Evolutionary conservation across 2,329 filamentous ascomycete genomes (phyloP), one percentile per base, ranked within the genome.

Genomic region (Nemania abortiva): DNA sequence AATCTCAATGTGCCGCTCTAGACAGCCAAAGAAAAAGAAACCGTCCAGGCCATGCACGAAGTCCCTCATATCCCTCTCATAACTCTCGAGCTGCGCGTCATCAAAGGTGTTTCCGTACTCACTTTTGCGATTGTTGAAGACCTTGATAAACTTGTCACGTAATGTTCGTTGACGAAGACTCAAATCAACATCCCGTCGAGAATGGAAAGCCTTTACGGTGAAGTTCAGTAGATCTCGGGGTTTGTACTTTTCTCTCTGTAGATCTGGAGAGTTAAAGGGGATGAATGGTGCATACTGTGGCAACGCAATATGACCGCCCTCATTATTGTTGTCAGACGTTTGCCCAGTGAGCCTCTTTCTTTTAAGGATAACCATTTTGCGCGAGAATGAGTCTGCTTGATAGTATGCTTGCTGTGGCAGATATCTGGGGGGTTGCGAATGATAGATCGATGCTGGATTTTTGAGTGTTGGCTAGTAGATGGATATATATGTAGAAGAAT

Each of bases 1-100:
- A 15, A 75, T 11, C 3, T 27, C 5, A 6, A 72, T n/a, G 15
- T 61, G n/a, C 6, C 9, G 11, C 3, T 31, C 9, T 15, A 74
- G 62, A 4, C 31, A 24, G 6, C 60, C 60, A 29, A 75, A 71
- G 70, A 76, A 76, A 62, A 74, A 75, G 47, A 71, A 75, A 1
- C 64, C 39, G 52, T 75, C 74, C 1, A 76, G 52, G 15, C 57
- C 37, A 2, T 62, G 6, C 10, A 68, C 61, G 6, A 71, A 58
- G 18, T n/a, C 42, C 11, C 20, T 10, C 1, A 71, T 34, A 29
- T 73, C 66, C 2, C 53, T 18, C 0, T 50, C 2, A 9, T 53
- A 55, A 31, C 7, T n/a, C 3, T 6, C 34, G 5, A 67, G 18
- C n/a, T 37, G 31, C 1, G 2, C 9, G 2, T 45, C 6, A 5